phyloP scores from a whole-genome alignment of 257 asterid species.

The Rehmannia glutinosa region DNA sequence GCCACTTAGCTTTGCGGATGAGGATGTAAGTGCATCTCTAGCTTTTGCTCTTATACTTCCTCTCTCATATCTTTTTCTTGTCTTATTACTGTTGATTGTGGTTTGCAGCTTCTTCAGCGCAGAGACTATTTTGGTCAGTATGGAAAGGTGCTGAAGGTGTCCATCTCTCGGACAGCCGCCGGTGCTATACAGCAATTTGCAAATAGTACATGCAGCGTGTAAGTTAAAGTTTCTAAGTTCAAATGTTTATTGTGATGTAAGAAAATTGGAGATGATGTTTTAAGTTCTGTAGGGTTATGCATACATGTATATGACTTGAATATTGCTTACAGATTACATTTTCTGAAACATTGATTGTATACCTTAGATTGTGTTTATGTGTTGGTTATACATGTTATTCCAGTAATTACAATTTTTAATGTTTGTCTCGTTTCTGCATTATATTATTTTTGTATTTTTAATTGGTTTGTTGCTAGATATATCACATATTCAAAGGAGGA shows the following conservation, averaged over 20 bases:
- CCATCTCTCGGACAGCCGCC: conserved; percentile 84
- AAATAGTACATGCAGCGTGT: conserved; percentile 97
- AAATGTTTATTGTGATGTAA: neutral
- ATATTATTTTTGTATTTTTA: neutral
- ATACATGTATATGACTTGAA: neutral
- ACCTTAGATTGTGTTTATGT: neutral
- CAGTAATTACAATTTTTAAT: neutral
- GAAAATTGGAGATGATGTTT: neutral
- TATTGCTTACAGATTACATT: neutral
- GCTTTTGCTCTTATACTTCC: neutral
- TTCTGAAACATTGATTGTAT: neutral
- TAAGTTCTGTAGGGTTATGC: neutral
- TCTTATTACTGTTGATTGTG: conserved; percentile 9
- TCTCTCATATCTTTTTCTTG: neutral
- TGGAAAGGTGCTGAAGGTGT: conserved; percentile 91
- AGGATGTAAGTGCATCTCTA: conserved; percentile 48
- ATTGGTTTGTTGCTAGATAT: conserved; percentile 45
- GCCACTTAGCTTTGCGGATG: conserved; percentile 88
- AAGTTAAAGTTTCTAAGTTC: conserved; percentile 30
- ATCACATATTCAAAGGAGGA: conserved; percentile 88
- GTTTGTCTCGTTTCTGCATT: neutral
- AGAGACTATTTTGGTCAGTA: conserved; percentile 85
- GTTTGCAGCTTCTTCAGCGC: conserved; percentile 71
- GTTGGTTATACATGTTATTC: neutral
- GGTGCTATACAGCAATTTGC: conserved; percentile 90